phyloP scores from a whole-genome alignment of 1,284 basidiomycete genomes.

The Cryptococcus sp. region DNA sequence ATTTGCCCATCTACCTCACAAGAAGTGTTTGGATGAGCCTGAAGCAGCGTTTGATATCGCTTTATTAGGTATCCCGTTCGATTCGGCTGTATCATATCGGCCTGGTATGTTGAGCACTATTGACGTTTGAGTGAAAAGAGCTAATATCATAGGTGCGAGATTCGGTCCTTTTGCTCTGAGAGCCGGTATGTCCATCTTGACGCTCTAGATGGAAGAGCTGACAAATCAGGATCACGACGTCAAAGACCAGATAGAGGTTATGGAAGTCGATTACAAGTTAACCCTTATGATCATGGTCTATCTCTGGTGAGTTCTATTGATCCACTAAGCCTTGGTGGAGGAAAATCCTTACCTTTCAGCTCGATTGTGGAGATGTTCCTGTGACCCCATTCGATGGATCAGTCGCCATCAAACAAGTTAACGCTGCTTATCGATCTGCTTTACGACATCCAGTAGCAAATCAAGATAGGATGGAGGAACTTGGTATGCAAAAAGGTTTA shows the following conservation, averaged over 20 bases:
- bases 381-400: slow-evolving; percentile 48
- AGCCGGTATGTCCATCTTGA: slow-evolving; percentile 17
- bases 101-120: slow-evolving; percentile 15
- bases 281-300: slow-evolving; percentile 29
- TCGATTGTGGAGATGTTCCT: slow-evolving; percentile 48
- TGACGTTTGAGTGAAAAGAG: background rate
- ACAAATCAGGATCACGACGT: slow-evolving; percentile 22
- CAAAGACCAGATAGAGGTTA: slow-evolving; percentile 33
- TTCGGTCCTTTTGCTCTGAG: slow-evolving; percentile 45
- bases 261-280: slow-evolving; percentile 24
- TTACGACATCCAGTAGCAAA: slow-evolving; percentile 25
- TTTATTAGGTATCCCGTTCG: slow-evolving; percentile 43
- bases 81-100: slow-evolving; percentile 36
- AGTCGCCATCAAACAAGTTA: slow-evolving; percentile 47
- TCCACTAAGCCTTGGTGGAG: background rate
- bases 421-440: slow-evolving; percentile 35
- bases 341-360: slow-evolving; percentile 12
- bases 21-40: slow-evolving; percentile 35
- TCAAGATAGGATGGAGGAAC: slow-evolving; percentile 13
- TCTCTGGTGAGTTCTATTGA: slow-evolving; percentile 17
- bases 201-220: background rate
- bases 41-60: slow-evolving; percentile 48
- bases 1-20: slow-evolving; percentile 43
- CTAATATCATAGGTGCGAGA: slow-evolving; percentile 34
- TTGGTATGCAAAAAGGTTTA: slow-evolving; percentile 25